Base-by-base conservation (phyloP, 2,329 filamentous ascomycete species). In the Microdochium trichocladiopsis region DNA sequence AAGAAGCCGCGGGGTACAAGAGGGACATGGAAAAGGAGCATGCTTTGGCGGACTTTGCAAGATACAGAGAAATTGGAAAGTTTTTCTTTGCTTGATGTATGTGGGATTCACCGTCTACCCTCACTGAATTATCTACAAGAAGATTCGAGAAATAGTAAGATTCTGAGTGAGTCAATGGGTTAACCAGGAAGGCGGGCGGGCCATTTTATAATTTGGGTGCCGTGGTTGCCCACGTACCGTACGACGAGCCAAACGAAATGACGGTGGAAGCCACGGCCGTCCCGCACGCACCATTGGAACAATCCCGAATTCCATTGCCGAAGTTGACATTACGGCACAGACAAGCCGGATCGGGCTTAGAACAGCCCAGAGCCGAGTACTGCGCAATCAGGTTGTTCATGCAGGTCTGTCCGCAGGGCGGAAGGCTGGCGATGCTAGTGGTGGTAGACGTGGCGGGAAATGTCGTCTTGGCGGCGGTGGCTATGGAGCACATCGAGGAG, bases 321-420 rank as follows among this genome's bases (percentile, higher is more conserved):
- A 57, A 56, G 52, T 57, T 54, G 50, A 49, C 43, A 28, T 56
- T 54, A 47, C 47, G 18, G 52, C 55, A 57, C 11, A 56, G 54
- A 47, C 50, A 57, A 28, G 28, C 28, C 5, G 55, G 23, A 43
- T 57, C 52, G 16, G 48, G 31, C 9, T 6, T 43, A 24, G 21
- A 16, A 33, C 55, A 56, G 25, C 55, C 51, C 9, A 54, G 54
- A 14, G 16, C 25, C 12, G 50, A 54, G 50, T 53, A 48, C 16
- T n/a, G 25, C 3, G 9, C n/a, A 18, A 41, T 18, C 36, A 18
- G 5, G 36, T 41, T 41, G 10, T 12, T 12, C 10, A 41, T 12
- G n/a, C 36, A 41, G 9, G 36, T 41, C 14, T 41, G 36, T 18
- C 36, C 36, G 36, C 36, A 41, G 36, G 36, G 10, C n/a, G 36